Evolutionary conservation across 495 filamentous ascomycete species (phyloP), one percentile per base, ranked within the genome.

Genomic region (Hyaloscypha finlandica): DNA sequence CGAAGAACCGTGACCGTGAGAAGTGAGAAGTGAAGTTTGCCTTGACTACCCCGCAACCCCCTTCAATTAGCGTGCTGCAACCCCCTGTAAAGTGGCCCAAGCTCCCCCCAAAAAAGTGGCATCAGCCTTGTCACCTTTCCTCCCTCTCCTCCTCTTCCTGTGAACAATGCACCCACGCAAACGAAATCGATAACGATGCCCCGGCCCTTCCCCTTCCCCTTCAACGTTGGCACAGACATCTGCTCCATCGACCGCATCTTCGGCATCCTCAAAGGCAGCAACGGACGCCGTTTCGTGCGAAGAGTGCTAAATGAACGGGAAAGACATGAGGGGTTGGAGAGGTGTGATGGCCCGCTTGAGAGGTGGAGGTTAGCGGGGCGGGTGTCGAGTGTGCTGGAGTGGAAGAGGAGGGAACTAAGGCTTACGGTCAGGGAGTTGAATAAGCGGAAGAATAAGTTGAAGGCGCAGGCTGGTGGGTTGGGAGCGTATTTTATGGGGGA

Each of bases 201-300:
- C 3, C 65, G 64, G 37, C 68, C 79, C 4, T 85, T 85, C 64
- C 82, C 84, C 3, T 77, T 76, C 39, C 76, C 78, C 1, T 64
- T 87, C 6, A 69, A 74, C 20, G 71, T 89, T 48, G 87, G 87
- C 29, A 87, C 80, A 20, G 87, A 89, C 57, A 86, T 89, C 48
- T 84, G 82, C 71, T 74, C 72, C 8, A 75, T 86, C 22, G 35
- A 71, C 0, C 78, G 86, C 8, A 77, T 89, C 52, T 70, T 70
- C n/a, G 64, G 45, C 8, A 74, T 81, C 33, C 55, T 82, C 12
- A 52, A 32, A 12, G 20, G 56, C 11, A 42, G 4, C 14, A 31
- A 12, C 9, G 29, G 57, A 16, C 11, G 20, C 2, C 8, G 29
- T 31, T 70, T 70, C 42, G 30, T 66, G 6, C 45, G 32, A 1